These are phyloP conservation scores for Acmispon strigosus DNA, from an alignment of 306 rosid genomes.

Conservation along the genomic window DNA sequence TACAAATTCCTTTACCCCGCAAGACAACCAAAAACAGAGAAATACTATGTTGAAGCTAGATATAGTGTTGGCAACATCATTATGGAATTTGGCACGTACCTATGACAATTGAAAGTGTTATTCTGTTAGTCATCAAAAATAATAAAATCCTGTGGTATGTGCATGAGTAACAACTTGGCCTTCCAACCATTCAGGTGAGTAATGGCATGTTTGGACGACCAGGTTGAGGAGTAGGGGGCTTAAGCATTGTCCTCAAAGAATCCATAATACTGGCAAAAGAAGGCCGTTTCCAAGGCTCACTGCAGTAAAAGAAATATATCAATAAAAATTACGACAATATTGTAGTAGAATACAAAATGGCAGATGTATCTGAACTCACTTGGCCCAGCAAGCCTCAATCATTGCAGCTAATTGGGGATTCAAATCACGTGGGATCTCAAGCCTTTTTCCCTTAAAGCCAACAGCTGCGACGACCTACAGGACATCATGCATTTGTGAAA, in stretches of 20 bases:
- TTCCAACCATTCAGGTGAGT: constrained; percentile 45
- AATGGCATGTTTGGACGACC: constrained; percentile 49
- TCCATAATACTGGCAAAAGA: constrained; percentile 86
- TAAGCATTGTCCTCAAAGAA: constrained; percentile 71
- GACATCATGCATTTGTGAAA: constrained; percentile 13
- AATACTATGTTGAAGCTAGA: not conserved
- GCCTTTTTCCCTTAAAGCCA: constrained; percentile 83
- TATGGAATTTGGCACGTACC: constrained; percentile 35
- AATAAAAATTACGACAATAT: constrained; percentile 2
- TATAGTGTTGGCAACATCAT: constrained; percentile 3
- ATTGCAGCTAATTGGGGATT: constrained; percentile 72
- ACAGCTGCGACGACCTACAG: constrained; percentile 94
- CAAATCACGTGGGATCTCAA: constrained; percentile 79
- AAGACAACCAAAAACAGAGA: not conserved
- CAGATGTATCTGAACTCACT: constrained; percentile 47
- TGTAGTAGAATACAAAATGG: not conserved
- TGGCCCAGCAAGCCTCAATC: constrained; percentile 95
- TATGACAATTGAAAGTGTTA: constrained; percentile 35
- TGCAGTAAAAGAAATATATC: constrained; percentile 39
- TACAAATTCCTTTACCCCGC: not conserved
- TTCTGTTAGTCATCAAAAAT: constrained; percentile 48
- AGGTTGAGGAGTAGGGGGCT: constrained; percentile 63
- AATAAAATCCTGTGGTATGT: constrained; percentile 52
- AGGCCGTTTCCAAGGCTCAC: constrained; percentile 97
- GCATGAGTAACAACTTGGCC: constrained; percentile 41